Conservation (phyloP, 805 yeast genomes). For the Teunomyces stri region DNA sequence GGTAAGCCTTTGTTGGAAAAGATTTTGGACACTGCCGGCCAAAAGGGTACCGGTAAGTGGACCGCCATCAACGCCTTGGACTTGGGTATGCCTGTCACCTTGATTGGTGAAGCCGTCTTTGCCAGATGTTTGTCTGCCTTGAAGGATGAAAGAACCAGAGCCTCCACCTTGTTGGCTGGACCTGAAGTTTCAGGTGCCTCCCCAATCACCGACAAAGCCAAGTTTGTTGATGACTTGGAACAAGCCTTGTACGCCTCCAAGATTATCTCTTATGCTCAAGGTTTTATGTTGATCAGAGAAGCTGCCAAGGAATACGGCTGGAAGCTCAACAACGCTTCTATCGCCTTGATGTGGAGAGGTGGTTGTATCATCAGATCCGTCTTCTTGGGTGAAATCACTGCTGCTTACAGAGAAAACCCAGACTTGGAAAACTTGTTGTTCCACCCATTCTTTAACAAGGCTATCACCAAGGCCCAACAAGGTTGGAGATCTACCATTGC, state of each 20-base stretch:
- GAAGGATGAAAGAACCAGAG: conserved; percentile 86
- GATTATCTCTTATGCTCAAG: conserved; percentile 98
- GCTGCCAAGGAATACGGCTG: conserved; percentile 96
- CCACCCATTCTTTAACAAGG: conserved; percentile 91
- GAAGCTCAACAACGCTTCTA: conserved; percentile 97
- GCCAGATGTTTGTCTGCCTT: conserved; percentile 93
- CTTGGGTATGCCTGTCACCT: conserved; percentile 96
- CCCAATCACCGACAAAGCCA: conserved; percentile 66
- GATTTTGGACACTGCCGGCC: conserved; percentile 96
- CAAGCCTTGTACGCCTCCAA: conserved; percentile 98
- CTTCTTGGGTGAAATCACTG: conserved; percentile 93
- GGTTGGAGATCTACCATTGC: conserved; percentile 93
- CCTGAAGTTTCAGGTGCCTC: conserved; percentile 66
- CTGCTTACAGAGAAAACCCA: conserved; percentile 93
- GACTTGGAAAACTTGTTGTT: conserved; percentile 92
- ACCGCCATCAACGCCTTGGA: conserved; percentile 97
- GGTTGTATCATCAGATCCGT: conserved; percentile 99
- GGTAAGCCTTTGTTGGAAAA: conserved; percentile 94
- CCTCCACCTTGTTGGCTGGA: conserved; percentile 76
- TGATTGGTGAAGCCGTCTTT: conserved; percentile 98
- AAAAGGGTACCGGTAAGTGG: conserved; percentile 99
- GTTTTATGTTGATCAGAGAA: conserved; percentile 98
- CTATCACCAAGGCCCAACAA: conserved; percentile 87
- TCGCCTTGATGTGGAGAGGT: conserved; percentile 99
- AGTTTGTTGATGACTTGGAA: conserved; percentile 89